These are phyloP conservation scores for Acanthamoeba culbertsoni DNA, from an alignment of 208 protist species.

Conservation along the genomic window DNA sequence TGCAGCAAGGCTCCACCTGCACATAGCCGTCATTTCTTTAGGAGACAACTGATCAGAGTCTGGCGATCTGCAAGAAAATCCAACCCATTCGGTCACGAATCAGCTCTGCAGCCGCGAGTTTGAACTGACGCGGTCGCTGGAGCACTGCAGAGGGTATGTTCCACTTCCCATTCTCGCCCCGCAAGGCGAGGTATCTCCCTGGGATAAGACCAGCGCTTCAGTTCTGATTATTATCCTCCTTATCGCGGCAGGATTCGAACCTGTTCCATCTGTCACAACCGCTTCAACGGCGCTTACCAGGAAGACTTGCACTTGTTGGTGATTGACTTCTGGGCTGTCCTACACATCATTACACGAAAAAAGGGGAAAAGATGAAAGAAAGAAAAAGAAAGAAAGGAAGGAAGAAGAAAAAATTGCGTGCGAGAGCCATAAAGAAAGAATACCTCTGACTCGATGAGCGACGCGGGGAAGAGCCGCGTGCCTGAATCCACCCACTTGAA, in stretches of 20 bases:
- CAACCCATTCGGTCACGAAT: background rate
- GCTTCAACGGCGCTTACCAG: background rate
- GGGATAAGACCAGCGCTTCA: background rate
- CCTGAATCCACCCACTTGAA: slow-evolving; percentile 14
- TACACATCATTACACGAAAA: too few species aligned
- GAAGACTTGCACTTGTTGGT: background rate
- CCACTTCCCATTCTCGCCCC: background rate
- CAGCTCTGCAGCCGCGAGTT: background rate
- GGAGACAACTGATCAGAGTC: background rate
- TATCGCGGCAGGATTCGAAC: background rate
- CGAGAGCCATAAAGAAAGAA: too few species aligned
- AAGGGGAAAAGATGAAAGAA: too few species aligned
- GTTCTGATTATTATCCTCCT: background rate
- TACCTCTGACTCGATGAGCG: background rate
- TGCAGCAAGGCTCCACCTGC: background rate
- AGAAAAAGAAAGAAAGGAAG: too few species aligned
- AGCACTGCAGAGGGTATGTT: background rate
- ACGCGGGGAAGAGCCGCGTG: background rate
- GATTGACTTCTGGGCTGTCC: background rate
- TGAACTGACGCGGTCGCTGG: background rate
- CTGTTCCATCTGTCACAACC: background rate
- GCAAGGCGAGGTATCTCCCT: background rate
- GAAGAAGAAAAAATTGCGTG: too few species aligned
- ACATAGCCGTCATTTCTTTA: background rate
- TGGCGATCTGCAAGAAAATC: background rate